phyloP scores from a whole-genome alignment of 2,329 filamentous ascomycete species.

The Chaetomium sp. region DNA sequence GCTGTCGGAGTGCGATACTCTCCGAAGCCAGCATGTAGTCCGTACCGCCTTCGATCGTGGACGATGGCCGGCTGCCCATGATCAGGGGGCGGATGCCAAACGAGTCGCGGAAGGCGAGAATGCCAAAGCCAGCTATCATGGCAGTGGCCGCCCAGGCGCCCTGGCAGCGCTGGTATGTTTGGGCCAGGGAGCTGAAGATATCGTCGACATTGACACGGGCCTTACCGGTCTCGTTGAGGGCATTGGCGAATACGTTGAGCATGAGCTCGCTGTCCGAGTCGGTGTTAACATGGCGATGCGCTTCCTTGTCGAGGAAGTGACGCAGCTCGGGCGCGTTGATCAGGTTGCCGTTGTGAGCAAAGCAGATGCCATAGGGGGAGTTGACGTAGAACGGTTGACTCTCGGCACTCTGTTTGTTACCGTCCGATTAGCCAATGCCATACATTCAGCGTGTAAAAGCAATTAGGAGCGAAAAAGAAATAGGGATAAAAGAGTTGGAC shows the following conservation, averaged over 20 bases:
- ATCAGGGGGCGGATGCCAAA: conserved; percentile 80
- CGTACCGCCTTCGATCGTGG: conserved; percentile 52
- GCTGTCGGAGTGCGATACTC: conserved; percentile 73
- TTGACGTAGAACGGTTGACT: conserved; percentile 93
- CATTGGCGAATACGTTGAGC: conserved; percentile 81
- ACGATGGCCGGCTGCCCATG: conserved; percentile 65
- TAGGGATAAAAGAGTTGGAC: background rate
- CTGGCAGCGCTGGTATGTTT: conserved; percentile 68
- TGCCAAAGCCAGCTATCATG: conserved; percentile 77
- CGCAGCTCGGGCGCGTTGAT: conserved; percentile 68
- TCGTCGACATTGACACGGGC: conserved; percentile 76
- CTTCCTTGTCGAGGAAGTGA: conserved; percentile 66
- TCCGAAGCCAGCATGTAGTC: conserved; percentile 94
- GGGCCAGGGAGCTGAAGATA: conserved; percentile 64
- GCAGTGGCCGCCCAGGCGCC: conserved; percentile 79
- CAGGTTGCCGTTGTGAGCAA: conserved; percentile 78
- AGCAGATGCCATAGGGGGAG: conserved; percentile 72
- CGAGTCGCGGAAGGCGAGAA: conserved; percentile 70
- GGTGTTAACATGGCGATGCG: conserved; percentile 82
- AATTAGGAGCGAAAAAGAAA: background rate
- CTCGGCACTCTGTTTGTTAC: conserved; percentile 55
- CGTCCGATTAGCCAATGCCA: conserved; percentile 28
- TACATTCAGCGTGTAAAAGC: background rate
- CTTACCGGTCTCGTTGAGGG: conserved; percentile 78
- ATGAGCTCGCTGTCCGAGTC: conserved; percentile 84